Base-by-base conservation (phyloP, 2,329 filamentous ascomycete species). In the Harringtonia aguacate region DNA sequence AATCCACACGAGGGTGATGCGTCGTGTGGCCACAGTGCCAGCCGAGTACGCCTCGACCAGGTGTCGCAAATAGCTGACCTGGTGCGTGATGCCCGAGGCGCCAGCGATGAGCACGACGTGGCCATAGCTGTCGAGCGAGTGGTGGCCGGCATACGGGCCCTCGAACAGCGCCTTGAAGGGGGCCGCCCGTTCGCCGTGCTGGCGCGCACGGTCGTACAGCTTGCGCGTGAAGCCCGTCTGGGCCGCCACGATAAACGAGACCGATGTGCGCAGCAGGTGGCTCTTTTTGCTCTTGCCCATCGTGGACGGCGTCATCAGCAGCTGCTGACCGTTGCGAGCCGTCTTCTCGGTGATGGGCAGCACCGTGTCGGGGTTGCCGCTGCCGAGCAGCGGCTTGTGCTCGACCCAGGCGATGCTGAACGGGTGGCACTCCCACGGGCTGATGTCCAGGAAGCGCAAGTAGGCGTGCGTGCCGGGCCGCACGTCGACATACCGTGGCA, bases 71-170 rank as follows among this genome's bases (percentile, higher is more conserved):
- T 94, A 94, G 29, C 88, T 86, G 27, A 97, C 77, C 60, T 94
- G 88, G 61, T 97, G 90, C 1, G 90, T 95, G 64, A 98, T 97
- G 49, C 92, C 92, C 6, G 92, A 88, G 46, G 90, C 86, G 45
- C 88, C 89, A 13, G 90, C 89, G 58, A 95, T 88, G 45, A 98
- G 81, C 50, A 98, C 77, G 36, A 82, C 80, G 36, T 94, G 92
- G 33, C 92, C 90, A 62, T 95, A 97, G 8, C 89, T 95, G 62
- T 88, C 81, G 51, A 97, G 80, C 48, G 79, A 80, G 63, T 95
- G 84, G 58, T 87, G 82, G 35, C 81, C 82, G 5, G 79, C 82
- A 59, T 97, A 97, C 1, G 92, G 90, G 0, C 92, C 92, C 65
- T 97, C 92, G 48, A 94, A 78, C 46, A 85, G 79, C 29, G 86